Base-by-base conservation (phyloP, 371 early-diverging fungal genomes). In the Lichtheimia hyalospora region DNA sequence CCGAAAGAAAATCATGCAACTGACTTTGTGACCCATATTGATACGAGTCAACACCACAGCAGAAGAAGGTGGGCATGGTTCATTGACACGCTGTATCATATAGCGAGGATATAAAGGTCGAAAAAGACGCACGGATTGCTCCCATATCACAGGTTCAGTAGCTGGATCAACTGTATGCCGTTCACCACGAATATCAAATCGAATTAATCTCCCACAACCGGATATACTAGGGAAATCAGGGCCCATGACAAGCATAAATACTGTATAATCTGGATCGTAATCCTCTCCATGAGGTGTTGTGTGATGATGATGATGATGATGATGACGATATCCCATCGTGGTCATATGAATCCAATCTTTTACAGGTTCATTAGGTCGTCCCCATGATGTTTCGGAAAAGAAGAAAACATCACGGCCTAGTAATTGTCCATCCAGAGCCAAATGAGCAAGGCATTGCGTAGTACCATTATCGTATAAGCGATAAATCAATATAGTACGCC, bases 1-100 rank as follows among this genome's bases (percentile, higher is more conserved):
- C 50, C 74, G 63, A 53, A 77, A 71, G 64, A 69, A 74, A 40
- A 71, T 61, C 74, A 77, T 73, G 57, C 77, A 77, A 59, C 71
- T 73, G 56, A 77, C 62, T 61, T 61, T 54, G 15, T 48, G 28
- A 3, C 71, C 77, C 49, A 74, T 41, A 20, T 55, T 57, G 21
- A 70, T 63, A 21, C 61, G 46, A 15, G 52, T 59, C n/a, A 74
- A 54, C 16, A 71, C 61, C 12, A 21, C 40, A 40, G 65, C 59
- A 23, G 65, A 55, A 13, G 59, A 54, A 20, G 58, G 54, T 39
- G 44, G 34, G 4, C 23, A 27, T 21, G 52, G 65, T 16, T 13
- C 21, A 16, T 14, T 4, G 6, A 5, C 3, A 41, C 13, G 18
- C 10, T 43, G 58, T 6, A 34, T 34, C 28, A 49, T 55, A 13